A percentile compares a stretch with the other conserved stretches of the same genome.
phyloP scores from a whole-genome alignment of 805 yeast species.

The Jamesozyma gamospora region DNA sequence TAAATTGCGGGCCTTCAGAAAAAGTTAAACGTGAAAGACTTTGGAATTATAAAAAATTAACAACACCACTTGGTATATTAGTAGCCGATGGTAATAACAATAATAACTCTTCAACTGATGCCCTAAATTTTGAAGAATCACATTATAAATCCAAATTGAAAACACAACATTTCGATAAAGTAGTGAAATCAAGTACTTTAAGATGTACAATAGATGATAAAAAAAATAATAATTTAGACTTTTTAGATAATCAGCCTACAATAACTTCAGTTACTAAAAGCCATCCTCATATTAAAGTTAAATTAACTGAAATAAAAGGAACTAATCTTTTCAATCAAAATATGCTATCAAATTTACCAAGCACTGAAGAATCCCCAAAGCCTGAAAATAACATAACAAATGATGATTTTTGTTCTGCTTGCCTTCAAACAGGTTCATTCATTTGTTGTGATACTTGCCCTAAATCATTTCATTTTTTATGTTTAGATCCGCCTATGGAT shows the following conservation, averaged over 20 bases:
- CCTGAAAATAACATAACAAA: constrained; percentile 35
- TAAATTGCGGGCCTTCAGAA: constrained; percentile 57
- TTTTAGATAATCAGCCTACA: background rate
- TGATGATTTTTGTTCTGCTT: constrained; percentile 85
- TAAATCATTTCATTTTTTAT: constrained; percentile 79
- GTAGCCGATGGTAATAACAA: background rate
- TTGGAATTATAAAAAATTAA: constrained; percentile 35
- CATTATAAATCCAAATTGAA: constrained; percentile 20
- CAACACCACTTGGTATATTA: constrained; percentile 1
- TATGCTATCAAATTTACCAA: constrained; percentile 5
- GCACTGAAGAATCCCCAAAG: background rate
- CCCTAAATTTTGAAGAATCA: constrained; percentile 8
- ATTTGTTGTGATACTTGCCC: constrained; percentile 94
- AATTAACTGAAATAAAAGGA: constrained; percentile 16
- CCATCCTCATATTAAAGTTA: constrained; percentile 10
- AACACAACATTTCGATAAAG: constrained; percentile 28
- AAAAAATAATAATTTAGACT: constrained; percentile 1
- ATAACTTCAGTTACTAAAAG: background rate
- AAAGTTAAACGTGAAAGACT: constrained; percentile 47
- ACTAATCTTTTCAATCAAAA: constrained; percentile 39
- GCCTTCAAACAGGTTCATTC: constrained; percentile 83
- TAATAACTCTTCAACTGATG: background rate
- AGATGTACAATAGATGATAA: constrained; percentile 9
- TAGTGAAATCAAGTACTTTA: constrained; percentile 28
- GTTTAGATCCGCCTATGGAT: constrained; percentile 84